Percentiles rank a stretch among this genome's conserved stretches.
phyloP scores from a whole-genome alignment of 805 yeast genomes.

The Schwanniomyces sp. region DNA sequence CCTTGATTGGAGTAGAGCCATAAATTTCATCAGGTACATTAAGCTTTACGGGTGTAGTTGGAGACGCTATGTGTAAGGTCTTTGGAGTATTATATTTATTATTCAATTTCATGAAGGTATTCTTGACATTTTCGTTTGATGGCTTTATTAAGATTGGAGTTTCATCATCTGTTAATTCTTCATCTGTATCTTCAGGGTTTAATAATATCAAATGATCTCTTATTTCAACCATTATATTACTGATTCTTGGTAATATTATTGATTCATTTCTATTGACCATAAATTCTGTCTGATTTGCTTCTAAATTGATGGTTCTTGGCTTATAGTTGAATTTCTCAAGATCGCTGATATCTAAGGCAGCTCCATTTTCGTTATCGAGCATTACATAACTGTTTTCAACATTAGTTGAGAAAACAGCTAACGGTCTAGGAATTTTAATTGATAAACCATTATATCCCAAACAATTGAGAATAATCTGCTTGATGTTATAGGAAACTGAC shows the following conservation, averaged over 20 bases:
- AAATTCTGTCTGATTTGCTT: conserved; percentile 49
- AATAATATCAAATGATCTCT: conserved; percentile 62
- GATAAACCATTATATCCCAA: conserved; percentile 81
- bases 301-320: conserved; percentile 41
- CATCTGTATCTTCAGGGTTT: conserved; percentile 47
- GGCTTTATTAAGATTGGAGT: conserved; percentile 12
- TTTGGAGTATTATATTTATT: not conserved
- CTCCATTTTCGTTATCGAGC: conserved; percentile 21
- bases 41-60: not conserved
- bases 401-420: conserved; percentile 27
- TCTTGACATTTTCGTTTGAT: not conserved
- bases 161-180: conserved; percentile 48
- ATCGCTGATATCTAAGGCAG: conserved; percentile 16
- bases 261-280: conserved; percentile 62
- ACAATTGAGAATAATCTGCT: conserved; percentile 59
- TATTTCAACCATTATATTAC: conserved; percentile 66
- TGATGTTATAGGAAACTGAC: conserved; percentile 42
- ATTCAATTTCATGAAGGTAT: not conserved
- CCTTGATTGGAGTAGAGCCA: not conserved
- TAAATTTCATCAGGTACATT: not conserved
- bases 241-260: conserved; percentile 60
- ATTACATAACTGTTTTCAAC: conserved; percentile 19
- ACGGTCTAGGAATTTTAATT: conserved; percentile 58
- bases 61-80: not conserved
- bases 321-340: conserved; percentile 9